Evolutionary conservation across 805 yeast genomes (phyloP), one percentile per base, ranked within the genome.

Genomic region (Ogataea corticis): DNA sequence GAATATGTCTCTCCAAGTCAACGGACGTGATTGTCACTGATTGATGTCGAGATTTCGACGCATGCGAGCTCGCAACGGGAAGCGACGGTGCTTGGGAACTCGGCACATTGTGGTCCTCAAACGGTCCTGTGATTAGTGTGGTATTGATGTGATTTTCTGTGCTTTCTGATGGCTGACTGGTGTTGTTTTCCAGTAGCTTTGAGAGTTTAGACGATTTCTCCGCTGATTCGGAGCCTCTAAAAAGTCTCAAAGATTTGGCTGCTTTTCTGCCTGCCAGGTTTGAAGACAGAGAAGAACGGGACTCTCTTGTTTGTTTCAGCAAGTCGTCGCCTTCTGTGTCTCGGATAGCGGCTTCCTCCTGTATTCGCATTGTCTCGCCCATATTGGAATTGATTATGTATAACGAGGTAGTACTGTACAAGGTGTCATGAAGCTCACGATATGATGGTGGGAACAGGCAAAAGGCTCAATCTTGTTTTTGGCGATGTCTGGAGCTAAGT

Each of bases 161-260:
- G 15, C 9, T 37, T 3, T 28, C 40, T 17, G 16, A 11, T 11
- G 40, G 25, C 11, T 37, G 19, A 5, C 14, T 37, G 14, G 40
- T 12, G 12, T 32, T 12, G 12, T 32, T 37, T 27, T 44, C 42
- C 0, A 41, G 17, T 12, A 33, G 16, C 27, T 45, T 48, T 36
- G 34, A 35, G 3, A 36, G 11, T 27, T 39, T 45, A 3, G 42
- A 16, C n/a, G 50, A 37, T 7, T 28, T 41, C 3, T 50, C 55
- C 10, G 45, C n/a, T 1, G 66, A 58, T 21, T 62, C 71, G 15
- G 62, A 60, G 29, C 55, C 56, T 45, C 79, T 68, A 56, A 82
- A 82, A 12, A 82, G 61, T 35, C 84, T 65, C 18, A 81, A 61
- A 1, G 83, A 76, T 41, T 76, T 68, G 11, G 85, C 83, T 0